Evolutionary conservation across 495 filamentous ascomycete species (phyloP).

Genomic region (Neurospora tetrasperma): DNA sequence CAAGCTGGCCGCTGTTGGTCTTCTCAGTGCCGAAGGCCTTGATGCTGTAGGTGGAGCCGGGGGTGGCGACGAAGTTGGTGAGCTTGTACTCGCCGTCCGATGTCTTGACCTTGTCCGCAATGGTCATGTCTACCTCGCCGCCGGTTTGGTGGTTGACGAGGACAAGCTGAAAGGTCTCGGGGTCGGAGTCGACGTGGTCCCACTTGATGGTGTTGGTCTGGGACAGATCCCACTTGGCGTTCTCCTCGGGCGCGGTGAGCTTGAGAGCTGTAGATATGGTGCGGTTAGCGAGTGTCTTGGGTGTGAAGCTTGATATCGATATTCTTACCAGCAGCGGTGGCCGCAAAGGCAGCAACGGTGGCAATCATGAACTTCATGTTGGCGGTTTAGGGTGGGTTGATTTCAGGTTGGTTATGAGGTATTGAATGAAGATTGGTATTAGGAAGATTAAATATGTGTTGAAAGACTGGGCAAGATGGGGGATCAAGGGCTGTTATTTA

Average conservation of each 20-base stretch:
- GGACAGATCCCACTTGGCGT: constrained; percentile 9
- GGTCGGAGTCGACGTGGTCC: constrained; percentile 9
- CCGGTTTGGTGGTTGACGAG: constrained; percentile 11
- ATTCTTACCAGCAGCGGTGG: constrained; percentile 6
- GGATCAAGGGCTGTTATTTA: background rate
- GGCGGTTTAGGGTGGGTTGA: background rate
- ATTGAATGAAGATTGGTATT: background rate
- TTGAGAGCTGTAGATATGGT: background rate
- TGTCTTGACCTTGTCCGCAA: constrained; percentile 10
- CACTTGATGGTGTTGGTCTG: constrained; percentile 15
- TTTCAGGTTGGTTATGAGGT: background rate
- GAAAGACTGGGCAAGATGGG: background rate
- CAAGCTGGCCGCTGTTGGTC: constrained; percentile 9
- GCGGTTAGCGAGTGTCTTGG: background rate
- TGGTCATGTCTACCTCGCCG: background rate
- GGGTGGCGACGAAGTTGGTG: constrained; percentile 11
- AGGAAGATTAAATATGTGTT: background rate
- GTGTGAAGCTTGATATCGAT: background rate
- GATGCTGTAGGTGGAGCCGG: constrained; percentile 14
- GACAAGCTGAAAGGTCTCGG: constrained; percentile 10
- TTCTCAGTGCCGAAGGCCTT: constrained; percentile 8
- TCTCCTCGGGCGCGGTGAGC: constrained; percentile 1
- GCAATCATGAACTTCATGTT: constrained; percentile 10
- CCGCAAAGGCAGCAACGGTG: constrained; percentile 8
- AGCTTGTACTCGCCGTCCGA: constrained; percentile 8